A percentile compares a stretch with the other conserved stretches of the same genome.
Conservation (phyloP, 371 early-diverging fungal genomes). For the Lichtheimia hyalospora region DNA sequence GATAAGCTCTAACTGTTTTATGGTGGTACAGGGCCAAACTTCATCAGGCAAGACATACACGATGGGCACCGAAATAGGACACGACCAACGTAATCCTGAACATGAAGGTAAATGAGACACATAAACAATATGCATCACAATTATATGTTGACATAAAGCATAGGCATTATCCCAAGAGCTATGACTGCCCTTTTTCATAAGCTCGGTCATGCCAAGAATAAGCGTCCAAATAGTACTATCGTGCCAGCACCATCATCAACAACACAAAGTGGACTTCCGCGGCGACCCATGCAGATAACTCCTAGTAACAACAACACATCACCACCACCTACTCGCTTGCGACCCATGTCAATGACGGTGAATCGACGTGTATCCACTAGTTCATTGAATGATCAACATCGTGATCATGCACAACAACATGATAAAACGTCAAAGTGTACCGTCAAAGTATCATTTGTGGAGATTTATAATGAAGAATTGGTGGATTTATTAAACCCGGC, state of each 20-base stretch:
- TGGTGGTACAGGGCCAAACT: slow-evolving; percentile 69
- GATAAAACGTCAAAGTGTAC: slow-evolving; percentile 39
- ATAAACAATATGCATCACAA: not conserved
- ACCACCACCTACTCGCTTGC: too few species aligned
- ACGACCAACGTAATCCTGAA: slow-evolving; percentile 49
- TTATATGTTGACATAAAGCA: not conserved
- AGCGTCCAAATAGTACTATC: slow-evolving; percentile 1
- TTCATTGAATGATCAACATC: not conserved
- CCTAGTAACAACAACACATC: too few species aligned
- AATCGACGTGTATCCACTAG: too few species aligned
- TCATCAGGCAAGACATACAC: slow-evolving; percentile 98
- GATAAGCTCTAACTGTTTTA: slow-evolving; percentile 2
- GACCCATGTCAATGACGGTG: slow-evolving; percentile 9
- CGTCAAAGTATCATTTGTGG: slow-evolving; percentile 74
- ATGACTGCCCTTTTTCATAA: slow-evolving; percentile 72
- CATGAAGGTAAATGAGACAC: slow-evolving; percentile 41
- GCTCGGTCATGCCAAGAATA: slow-evolving; percentile 4
- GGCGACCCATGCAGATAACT: too few species aligned
- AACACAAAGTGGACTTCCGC: too few species aligned
- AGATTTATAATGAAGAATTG: slow-evolving; percentile 98
- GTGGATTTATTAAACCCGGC: slow-evolving; percentile 77
- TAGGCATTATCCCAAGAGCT: slow-evolving; percentile 91
- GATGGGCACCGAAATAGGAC: slow-evolving; percentile 87
- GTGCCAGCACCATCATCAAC: too few species aligned
- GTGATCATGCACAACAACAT: not conserved